Evolutionary conservation across 2,329 filamentous ascomycete genomes (phyloP), one percentile per base, ranked within the genome.

Genomic region (Waltergamsia citrina): DNA sequence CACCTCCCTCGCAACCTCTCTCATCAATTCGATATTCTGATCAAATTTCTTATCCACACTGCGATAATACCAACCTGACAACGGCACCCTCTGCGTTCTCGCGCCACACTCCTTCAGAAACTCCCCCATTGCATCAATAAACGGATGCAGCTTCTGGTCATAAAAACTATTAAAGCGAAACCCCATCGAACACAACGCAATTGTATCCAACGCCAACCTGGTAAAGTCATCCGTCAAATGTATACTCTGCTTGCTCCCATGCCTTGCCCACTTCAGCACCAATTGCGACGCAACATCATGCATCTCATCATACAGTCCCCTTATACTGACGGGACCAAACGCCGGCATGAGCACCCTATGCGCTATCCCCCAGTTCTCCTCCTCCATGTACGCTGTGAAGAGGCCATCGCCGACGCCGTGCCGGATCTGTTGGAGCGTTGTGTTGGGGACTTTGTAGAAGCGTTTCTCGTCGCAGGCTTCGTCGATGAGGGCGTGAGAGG

Each of bases 81-180:
- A 16, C 17, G 22, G 32, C 32, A 20, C 10, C 8, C n/a, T 22
- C n/a, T 22, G 20, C 10, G 71, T 60, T 11, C 56, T 57, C n/a
- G n/a, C n/a, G 14, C 68, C 73, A 4, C 65, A 70, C 39, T 75
- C 72, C 18, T 51, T 46, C 5, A 85, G 59, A 29, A 78, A 67
- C 7, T 63, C 63, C 5, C 62, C 62, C 78, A 84, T 82, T 30
- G 75, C 68, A 27, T 62, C 52, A 23, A 85, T 65, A 43, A 87
- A 86, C 0, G 80, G 80, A 42, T 87, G 81, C 50, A 80, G 59
- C 7, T 74, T 64, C 12, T 83, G 71, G 20, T 66, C 65, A 48
- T 86, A 87, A 54, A 80, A 85, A 1, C 72, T 79, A 54, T 86
- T 85, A 64, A 86, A 85, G 14, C 81, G 74, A 38, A 67, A 79